Percentiles rank a stretch among this genome's conserved stretches.
Evolutionary conservation across 164 flowering plant genomes (phyloP).

Genomic region (Liquidambar formosana): DNA sequence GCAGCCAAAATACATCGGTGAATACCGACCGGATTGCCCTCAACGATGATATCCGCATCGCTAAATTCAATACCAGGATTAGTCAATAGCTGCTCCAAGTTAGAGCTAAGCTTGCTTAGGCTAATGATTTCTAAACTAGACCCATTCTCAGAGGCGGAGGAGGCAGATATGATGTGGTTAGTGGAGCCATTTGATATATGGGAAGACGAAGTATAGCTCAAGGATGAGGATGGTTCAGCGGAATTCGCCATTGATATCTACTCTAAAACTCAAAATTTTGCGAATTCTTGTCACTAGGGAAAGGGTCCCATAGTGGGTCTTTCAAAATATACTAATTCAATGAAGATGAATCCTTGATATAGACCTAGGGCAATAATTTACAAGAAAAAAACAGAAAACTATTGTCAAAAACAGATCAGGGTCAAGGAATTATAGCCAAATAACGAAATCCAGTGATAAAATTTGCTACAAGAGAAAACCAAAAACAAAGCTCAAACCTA

Average conservation of each 20-base stretch:
- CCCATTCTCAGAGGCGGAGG: constrained; percentile 28
- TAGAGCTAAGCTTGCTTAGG: constrained; percentile 54
- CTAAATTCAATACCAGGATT: constrained; percentile 41
- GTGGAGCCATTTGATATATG: constrained; percentile 52
- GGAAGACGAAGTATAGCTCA: constrained; percentile 66
- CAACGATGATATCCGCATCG: constrained; percentile 66
- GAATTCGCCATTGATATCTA: constrained; percentile 33
- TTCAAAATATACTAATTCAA: not conserved
- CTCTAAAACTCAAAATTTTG: not conserved
- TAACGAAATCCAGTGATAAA: too few species aligned
- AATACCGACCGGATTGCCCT: constrained; percentile 48
- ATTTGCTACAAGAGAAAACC: too few species aligned
- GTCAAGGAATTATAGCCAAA: too few species aligned
- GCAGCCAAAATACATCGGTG: constrained; percentile 71
- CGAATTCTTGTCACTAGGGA: constrained; percentile 2
- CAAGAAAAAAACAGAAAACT: not conserved
- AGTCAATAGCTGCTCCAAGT: constrained; percentile 51
- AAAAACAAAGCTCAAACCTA: too few species aligned
- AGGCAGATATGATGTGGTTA: constrained; percentile 19
- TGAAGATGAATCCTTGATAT: not conserved
- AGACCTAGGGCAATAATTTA: not conserved
- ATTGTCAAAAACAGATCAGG: not conserved
- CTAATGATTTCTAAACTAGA: constrained; percentile 46
- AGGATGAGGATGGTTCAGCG: constrained; percentile 52
- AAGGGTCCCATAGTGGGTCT: not conserved